A percentile compares a stretch with the other conserved stretches of the same genome.
Conservation (phyloP, 257 asterid genomes). For the Jacaranda copaia region DNA sequence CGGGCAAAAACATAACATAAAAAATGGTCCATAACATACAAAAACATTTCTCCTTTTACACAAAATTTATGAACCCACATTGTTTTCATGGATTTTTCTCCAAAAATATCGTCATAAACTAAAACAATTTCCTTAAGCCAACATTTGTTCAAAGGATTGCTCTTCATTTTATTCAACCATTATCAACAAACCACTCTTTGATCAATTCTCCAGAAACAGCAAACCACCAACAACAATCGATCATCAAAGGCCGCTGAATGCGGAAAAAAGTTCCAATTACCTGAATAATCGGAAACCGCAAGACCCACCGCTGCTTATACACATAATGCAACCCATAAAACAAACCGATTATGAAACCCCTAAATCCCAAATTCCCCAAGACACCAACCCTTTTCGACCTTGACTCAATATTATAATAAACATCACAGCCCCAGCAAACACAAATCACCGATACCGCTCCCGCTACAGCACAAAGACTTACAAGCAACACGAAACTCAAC, state of each 20-base stretch:
- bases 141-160: background rate
- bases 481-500: conserved; percentile 65
- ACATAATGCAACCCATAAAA: conserved; percentile 72
- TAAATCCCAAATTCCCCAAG: conserved; percentile 61
- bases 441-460: conserved; percentile 55
- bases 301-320: conserved; percentile 75
- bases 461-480: conserved; percentile 53
- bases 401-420: conserved; percentile 31
- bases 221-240: background rate
- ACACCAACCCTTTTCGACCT: conserved; percentile 39
- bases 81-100: background rate
- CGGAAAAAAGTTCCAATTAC: conserved; percentile 43
- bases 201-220: background rate
- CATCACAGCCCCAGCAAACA: conserved; percentile 70
- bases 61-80: background rate
- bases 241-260: conserved; percentile 18
- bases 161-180: conserved; percentile 4
- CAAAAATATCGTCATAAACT: background rate
- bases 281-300: conserved; percentile 90
- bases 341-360: conserved; percentile 73
- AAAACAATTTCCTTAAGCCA: background rate
- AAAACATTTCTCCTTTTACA: background rate
- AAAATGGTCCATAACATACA: background rate
- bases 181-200: background rate
- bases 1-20: too few species aligned